Base-by-base conservation (phyloP, 176 grass and related monocot genomes). In the Pontederia paniculata region DNA sequence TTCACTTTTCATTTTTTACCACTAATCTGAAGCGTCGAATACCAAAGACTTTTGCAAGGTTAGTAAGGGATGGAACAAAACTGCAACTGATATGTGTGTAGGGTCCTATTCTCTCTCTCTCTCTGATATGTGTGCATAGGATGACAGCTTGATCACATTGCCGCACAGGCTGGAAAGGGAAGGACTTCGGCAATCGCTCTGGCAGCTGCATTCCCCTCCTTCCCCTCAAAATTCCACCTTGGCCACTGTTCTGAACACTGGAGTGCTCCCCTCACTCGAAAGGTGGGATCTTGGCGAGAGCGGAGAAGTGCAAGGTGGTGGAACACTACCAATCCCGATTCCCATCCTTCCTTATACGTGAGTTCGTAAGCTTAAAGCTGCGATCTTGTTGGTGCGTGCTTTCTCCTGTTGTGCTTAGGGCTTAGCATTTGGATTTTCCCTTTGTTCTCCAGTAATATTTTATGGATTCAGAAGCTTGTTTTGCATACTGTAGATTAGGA, bases 81-180 rank as follows among this genome's bases (percentile, higher is more conserved):
- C 1, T 37, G 28, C 7, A 37, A n/a, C n/a, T n/a, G n/a, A n/a
- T n/a, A 37, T 37, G 28, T 37, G 28, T 37, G 28, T 37, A 6
- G 28, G 28, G 28, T 61, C 44, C 42, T 61, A 12, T 5, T 31
- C 25, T 31, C 28, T 37, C 28, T 37, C 28, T 37, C 1, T 37
- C 28, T 37, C 28, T n/a, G 41, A 44, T 6, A 13, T 59, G 37
- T 44, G 41, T 48, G 57, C 17, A 41, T 13, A 44, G 44, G 13
- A 15, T 49, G 61, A 21, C 45, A 50, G 61, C 45, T 15, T 64
- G 21, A 64, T n/a, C 17, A 18, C 61, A 23, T 59, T 59, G 14
- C 57, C 57, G 28, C 28, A 37, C 61, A 64, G 61, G 21, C 61
- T 64, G 61, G 61, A 64, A 64, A 64, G 44, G 28, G 19, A 61